A percentile compares a stretch with the other conserved stretches of the same genome.
phyloP scores from a whole-genome alignment of 2,329 filamentous ascomycete genomes.

The Claviceps fusiformis region DNA sequence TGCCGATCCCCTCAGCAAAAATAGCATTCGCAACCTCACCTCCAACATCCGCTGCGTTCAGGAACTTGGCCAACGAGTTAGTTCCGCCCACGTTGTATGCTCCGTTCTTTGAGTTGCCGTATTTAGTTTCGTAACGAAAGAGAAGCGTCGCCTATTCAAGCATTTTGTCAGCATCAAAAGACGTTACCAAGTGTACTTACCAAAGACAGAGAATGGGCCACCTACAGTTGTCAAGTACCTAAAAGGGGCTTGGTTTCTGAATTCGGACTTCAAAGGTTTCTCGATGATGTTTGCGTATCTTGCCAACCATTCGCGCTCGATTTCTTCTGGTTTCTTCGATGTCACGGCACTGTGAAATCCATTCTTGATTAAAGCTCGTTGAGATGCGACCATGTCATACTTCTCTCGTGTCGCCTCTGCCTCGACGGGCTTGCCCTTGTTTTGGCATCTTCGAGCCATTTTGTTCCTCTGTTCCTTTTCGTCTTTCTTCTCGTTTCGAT shows the following conservation, averaged over 20 bases:
- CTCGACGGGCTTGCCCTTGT: background rate
- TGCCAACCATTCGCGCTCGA: conserved; percentile 2
- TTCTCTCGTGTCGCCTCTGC: background rate
- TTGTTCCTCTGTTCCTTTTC: background rate
- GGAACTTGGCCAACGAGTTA: conserved; percentile 1
- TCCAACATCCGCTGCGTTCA: conserved; percentile 8
- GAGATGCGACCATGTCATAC: conserved; percentile 9
- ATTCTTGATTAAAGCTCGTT: conserved; percentile 2
- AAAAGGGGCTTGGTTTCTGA: background rate
- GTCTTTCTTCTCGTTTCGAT: background rate
- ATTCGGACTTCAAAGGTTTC: background rate
- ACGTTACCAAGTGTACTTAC: background rate
- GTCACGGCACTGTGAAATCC: conserved; percentile 11
- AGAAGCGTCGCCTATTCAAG: conserved; percentile 3
- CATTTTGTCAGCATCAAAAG: background rate
- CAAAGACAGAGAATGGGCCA: background rate
- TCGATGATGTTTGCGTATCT: background rate
- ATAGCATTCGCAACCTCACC: conserved; percentile 7
- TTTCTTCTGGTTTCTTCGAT: background rate
- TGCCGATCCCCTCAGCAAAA: conserved; percentile 12
- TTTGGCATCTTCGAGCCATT: background rate
- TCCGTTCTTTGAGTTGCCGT: background rate
- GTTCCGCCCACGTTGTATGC: background rate
- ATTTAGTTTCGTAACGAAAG: conserved; percentile 5
- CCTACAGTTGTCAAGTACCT: conserved; percentile 5